Conservation (phyloP, 1,284 basidiomycete genomes). For the Fereydounia khargensis region DNA sequence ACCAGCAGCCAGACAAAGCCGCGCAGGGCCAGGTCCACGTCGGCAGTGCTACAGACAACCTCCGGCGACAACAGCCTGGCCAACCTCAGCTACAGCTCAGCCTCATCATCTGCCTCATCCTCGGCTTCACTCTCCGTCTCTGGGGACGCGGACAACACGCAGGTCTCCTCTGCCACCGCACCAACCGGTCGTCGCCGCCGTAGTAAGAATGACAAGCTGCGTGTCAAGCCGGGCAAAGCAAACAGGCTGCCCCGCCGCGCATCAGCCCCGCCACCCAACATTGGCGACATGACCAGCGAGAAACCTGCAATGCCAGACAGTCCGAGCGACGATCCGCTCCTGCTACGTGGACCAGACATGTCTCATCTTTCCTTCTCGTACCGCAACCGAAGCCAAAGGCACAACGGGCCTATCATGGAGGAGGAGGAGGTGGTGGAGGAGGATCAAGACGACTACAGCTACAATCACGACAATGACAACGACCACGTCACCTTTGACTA, state of each 20-base stretch:
- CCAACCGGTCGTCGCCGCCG: too few species aligned
- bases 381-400: too few species aligned
- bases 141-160: too few species aligned
- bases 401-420: slow-evolving; percentile 1
- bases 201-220: not conserved
- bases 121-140: too few species aligned
- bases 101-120: too few species aligned
- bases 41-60: not conserved
- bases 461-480: not conserved
- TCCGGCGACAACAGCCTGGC: not conserved
- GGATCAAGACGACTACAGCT: not conserved
- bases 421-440: not conserved
- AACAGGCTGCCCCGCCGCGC: slow-evolving; percentile 4
- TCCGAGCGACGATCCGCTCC: slow-evolving; percentile 33
- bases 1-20: slow-evolving; percentile 7
- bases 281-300: slow-evolving; percentile 16
- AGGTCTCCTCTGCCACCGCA: too few species aligned
- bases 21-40: not conserved
- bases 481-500: not conserved
- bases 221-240: not conserved
- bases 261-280: slow-evolving; percentile 7
- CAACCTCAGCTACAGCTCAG: too few species aligned
- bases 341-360: slow-evolving; percentile 25
- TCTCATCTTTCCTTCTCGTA: too few species aligned
- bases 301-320: slow-evolving; percentile 23